These are phyloP conservation scores for Phyllosticta citrichinensis DNA, from an alignment of 2,329 filamentous ascomycete genomes.

Conservation along the genomic window DNA sequence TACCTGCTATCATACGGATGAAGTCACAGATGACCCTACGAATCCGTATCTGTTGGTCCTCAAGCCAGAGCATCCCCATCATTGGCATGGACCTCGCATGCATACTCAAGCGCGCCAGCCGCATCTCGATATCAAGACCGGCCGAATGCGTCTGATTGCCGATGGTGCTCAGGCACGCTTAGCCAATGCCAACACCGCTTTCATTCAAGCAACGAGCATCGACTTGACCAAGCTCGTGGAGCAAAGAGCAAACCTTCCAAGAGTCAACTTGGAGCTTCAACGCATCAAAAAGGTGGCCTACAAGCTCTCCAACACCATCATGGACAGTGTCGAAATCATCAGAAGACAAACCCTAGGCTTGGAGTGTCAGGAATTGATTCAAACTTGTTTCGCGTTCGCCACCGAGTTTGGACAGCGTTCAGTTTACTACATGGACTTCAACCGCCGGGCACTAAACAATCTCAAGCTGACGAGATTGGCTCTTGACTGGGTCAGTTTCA, in stretches of 20 bases:
- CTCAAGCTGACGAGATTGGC: constrained; percentile 87
- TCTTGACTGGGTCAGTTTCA: constrained; percentile 95
- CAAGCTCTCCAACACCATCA: constrained; percentile 94
- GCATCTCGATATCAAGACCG: constrained; percentile 73
- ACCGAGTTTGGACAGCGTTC: constrained; percentile 96
- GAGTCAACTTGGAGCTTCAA: constrained; percentile 81
- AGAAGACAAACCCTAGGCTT: constrained; percentile 72
- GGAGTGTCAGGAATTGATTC: constrained; percentile 89
- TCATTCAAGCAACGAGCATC: constrained; percentile 68
- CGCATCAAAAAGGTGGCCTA: constrained; percentile 94
- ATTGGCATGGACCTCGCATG: constrained; percentile 73
- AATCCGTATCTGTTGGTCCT: constrained; percentile 82
- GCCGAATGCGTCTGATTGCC: constrained; percentile 78
- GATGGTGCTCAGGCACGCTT: constrained; percentile 74
- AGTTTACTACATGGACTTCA: constrained; percentile 89
- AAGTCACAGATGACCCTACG: constrained; percentile 59
- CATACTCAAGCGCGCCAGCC: constrained; percentile 64
- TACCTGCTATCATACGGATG: constrained; percentile 62
- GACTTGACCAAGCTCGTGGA: constrained; percentile 85
- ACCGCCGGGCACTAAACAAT: constrained; percentile 93
- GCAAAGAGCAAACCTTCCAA: constrained; percentile 82
- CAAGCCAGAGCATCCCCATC: constrained; percentile 65
- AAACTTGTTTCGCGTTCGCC: constrained; percentile 97
- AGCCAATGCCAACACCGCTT: constrained; percentile 65
- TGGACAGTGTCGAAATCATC: constrained; percentile 95